Evolutionary conservation across 2,329 filamentous ascomycete genomes (phyloP), one percentile per base, ranked within the genome.

Genomic region (Cordyceps javanica): DNA sequence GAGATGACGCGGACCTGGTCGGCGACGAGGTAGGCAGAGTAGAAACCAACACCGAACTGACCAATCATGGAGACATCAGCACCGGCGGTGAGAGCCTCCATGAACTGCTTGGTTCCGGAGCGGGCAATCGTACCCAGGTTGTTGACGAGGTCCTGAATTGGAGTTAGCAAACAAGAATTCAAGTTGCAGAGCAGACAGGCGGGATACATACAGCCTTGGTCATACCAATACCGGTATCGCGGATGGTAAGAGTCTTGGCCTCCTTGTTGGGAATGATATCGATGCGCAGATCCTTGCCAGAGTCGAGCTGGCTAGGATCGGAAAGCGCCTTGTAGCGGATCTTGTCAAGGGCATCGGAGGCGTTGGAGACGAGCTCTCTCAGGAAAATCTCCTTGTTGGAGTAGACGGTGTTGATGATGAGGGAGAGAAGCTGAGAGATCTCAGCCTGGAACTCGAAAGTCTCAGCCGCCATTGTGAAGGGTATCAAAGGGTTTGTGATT

Each of bases 371-470:
- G 70, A 99, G 75, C 82, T 99, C 94, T 88, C 94, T 84, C 71
- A 99, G 82, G 88, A 99, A 99, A 75, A 99, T 97, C 82, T 97
- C 94, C 86, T 99, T 99, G 89, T 99, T 99, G 69, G 92, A 97
- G 86, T 97, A 99, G 82, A 99, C 94, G 67, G 94, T 97, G 90
- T 99, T 99, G 86, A 99, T 99, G 81, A 99, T 99, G 76, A 99
- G 90, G 68, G 88, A 91, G 75, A 99, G 89, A 67, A 99, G 90
- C 90, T 99, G 94, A 89, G 93, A 97, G 76, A 99, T 99, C 90
- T 99, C 94, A 89, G 94, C 94, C 89, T 99, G 94, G 84, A 97
- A 99, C 89, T 97, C 93, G 82, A 99, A 99, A 68, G 92, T 97
- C 83, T 97, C 92, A 77, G 91, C 79, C n/a, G n/a, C n/a, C 90